phyloP scores from a whole-genome alignment of 176 grass and related monocot species.

The Oryza rufipogon region DNA sequence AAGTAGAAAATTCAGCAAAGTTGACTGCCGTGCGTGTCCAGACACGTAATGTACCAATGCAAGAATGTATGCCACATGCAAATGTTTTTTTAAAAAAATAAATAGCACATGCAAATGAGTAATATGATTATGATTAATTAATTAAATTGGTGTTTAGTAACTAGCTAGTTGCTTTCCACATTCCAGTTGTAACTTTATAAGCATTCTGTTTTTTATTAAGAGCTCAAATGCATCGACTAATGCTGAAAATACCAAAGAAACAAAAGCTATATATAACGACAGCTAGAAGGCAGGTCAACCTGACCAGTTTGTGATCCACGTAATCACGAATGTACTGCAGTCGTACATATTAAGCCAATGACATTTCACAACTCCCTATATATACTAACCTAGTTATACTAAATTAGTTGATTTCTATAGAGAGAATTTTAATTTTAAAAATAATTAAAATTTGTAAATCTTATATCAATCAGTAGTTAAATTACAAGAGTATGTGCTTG shows the following conservation, averaged over 20 bases:
- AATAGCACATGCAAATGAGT: no score
- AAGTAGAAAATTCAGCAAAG: neutral
- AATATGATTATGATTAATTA: neutral
- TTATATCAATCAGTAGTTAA: no score
- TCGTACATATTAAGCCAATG: neutral
- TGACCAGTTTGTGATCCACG: no score
- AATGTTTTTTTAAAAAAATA: neutral
- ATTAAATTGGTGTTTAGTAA: neutral
- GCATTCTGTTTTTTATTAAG: neutral
- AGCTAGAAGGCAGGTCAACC: neutral
- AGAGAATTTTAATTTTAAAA: no score
- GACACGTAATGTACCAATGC: conserved; percentile 30
- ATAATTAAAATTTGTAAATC: no score
- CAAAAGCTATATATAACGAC: neutral
- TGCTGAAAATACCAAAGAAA: neutral
- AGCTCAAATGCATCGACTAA: neutral
- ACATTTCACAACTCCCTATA: neutral
- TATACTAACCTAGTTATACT: neutral
- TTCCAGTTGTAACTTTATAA: neutral
- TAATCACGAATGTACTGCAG: neutral
- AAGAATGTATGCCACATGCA: conserved; percentile 42
- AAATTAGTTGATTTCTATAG: no score
- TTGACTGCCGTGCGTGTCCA: neutral
- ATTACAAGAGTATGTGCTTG: no score
- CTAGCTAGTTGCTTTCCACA: neutral